Evolutionary conservation across 129 eudicot genomes (phyloP).

Genomic region (Centaurea solstitialis): DNA sequence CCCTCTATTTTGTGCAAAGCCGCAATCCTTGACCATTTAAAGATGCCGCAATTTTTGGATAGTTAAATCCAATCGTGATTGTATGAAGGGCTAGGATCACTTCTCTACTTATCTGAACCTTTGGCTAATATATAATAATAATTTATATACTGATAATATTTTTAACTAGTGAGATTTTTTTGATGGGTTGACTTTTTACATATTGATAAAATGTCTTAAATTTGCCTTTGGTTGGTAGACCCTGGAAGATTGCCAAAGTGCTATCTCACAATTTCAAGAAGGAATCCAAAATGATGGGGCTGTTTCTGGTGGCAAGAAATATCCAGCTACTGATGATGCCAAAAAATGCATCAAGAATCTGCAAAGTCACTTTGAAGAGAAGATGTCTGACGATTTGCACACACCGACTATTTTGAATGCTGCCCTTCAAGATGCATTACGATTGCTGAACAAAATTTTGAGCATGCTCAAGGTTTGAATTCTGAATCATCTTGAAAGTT

Average conservation of each 20-base stretch:
- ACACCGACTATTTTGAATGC: slow-evolving; percentile 60
- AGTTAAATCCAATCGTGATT: too few relatives aligned
- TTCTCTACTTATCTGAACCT: too few relatives aligned
- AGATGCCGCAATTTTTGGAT: too few relatives aligned
- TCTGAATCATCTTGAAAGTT: background rate
- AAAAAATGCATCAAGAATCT: slow-evolving; percentile 50
- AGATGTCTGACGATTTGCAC: slow-evolving; percentile 83
- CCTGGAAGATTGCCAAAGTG: slow-evolving; percentile 61
- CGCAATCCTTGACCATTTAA: too few relatives aligned
- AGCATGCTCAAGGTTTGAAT: slow-evolving; percentile 61
- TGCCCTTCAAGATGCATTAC: slow-evolving; percentile 67
- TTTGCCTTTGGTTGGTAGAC: slow-evolving; percentile 52
- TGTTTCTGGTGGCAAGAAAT: slow-evolving; percentile 37
- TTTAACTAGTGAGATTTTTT: background rate
- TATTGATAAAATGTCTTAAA: background rate
- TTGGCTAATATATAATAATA: too few relatives aligned
- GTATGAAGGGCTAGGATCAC: too few relatives aligned
- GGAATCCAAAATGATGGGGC: slow-evolving; percentile 24
- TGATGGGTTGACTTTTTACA: background rate
- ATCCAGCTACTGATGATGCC: slow-evolving; percentile 39
- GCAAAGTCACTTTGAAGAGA: slow-evolving; percentile 48
- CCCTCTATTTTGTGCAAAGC: too few relatives aligned
- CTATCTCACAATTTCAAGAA: slow-evolving; percentile 40
- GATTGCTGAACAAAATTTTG: slow-evolving; percentile 49
- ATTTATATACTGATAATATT: background rate